Evolutionary conservation across 805 yeast species (phyloP).

Genomic region (Spathaspora girioi): DNA sequence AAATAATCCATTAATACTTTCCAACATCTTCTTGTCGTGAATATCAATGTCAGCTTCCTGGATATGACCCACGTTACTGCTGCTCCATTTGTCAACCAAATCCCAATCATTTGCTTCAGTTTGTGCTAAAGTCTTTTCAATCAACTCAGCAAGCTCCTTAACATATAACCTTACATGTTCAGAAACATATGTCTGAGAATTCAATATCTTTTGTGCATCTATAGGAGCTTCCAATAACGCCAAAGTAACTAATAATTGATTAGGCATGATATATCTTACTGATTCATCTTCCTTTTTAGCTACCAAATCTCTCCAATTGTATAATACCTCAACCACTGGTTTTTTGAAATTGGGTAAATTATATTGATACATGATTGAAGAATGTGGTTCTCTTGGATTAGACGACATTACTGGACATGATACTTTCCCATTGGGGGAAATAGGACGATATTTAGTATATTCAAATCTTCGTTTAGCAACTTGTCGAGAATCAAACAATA

Average conservation of each 20-base stretch:
- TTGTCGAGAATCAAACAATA: conserved; percentile 68
- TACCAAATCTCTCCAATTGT: conserved; percentile 75
- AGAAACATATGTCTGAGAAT: conserved; percentile 42
- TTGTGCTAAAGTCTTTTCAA: conserved; percentile 37
- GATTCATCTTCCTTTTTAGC: conserved; percentile 86
- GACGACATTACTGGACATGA: conserved; percentile 44
- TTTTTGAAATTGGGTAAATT: conserved; percentile 54
- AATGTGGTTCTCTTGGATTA: conserved; percentile 65
- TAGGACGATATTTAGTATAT: conserved; percentile 62
- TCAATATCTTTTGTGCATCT: conserved; percentile 51
- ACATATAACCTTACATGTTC: conserved; percentile 58
- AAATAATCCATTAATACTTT: conserved; percentile 2
- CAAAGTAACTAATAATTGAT: conserved; percentile 65
- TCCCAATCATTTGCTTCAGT: conserved; percentile 35
- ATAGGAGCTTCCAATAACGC: conserved; percentile 53
- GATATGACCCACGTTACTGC: conserved; percentile 10
- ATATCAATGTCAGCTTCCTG: conserved; percentile 9
- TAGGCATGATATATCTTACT: conserved; percentile 77
- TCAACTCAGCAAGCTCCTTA: conserved; percentile 54
- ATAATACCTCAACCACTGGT: conserved; percentile 57
- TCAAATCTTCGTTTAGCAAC: conserved; percentile 84
- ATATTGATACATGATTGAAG: conserved; percentile 56
- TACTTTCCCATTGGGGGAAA: conserved; percentile 24
- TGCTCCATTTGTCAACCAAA: conserved; percentile 26
- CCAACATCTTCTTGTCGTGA: conserved; percentile 6